Evolutionary conservation across 2,329 filamentous ascomycete genomes (phyloP).

Genomic region (Aspergillus felis): DNA sequence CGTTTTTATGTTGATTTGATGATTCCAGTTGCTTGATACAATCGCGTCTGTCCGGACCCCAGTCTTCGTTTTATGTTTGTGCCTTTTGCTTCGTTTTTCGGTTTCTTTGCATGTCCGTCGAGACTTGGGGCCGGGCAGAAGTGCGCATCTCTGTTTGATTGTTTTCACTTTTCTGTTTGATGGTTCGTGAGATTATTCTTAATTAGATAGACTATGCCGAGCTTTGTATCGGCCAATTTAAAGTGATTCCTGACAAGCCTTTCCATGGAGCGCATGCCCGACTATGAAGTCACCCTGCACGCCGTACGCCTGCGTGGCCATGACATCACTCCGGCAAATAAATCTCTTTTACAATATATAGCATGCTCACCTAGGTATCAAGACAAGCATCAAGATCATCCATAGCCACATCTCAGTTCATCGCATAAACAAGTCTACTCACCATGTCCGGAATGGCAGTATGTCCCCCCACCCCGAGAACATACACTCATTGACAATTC

Average conservation of each 20-base stretch:
- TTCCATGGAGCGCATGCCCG: too few species aligned
- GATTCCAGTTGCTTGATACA: slow-evolving; percentile 42
- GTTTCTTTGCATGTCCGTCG: slow-evolving; percentile 16
- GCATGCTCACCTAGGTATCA: not conserved
- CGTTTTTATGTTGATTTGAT: slow-evolving; percentile 27
- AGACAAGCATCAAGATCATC: not conserved
- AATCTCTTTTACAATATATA: not conserved
- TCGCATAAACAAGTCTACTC: not conserved
- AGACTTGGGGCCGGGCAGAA: slow-evolving; percentile 41
- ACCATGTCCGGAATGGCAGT: slow-evolving; percentile 17
- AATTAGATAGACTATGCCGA: not conserved
- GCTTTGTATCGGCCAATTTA: not conserved
- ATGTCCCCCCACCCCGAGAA: not conserved
- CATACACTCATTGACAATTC: not conserved
- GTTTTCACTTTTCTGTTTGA: slow-evolving; percentile 8
- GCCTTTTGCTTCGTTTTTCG: slow-evolving; percentile 14
- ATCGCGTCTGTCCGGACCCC: slow-evolving; percentile 43
- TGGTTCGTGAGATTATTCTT: slow-evolving; percentile 2
- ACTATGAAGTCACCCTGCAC: not conserved
- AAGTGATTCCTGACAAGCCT: not conserved
- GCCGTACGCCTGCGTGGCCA: not conserved
- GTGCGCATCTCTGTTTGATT: slow-evolving; percentile 39
- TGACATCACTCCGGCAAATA: too few species aligned
- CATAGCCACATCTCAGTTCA: too few species aligned
- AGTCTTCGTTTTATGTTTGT: slow-evolving; percentile 16